Conservation (phyloP, 2,329 filamentous ascomycete genomes). For the Colletotrichum liriopes region DNA sequence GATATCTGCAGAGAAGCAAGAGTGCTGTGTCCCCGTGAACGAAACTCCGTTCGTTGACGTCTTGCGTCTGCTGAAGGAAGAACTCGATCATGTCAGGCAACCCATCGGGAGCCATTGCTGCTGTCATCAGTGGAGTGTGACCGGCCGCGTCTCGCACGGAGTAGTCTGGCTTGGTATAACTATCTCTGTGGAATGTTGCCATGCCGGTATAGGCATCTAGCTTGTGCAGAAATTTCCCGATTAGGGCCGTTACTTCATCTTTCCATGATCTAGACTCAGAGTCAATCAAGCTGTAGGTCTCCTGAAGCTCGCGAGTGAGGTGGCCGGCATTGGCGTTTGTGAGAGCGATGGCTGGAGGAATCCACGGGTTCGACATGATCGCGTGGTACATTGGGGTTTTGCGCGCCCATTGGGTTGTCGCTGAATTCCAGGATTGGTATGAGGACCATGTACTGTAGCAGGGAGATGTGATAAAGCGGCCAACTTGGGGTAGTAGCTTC, state of each 20-base stretch:
- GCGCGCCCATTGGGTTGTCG: background rate
- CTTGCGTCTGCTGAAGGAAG: constrained; percentile 36
- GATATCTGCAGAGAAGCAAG: constrained; percentile 33
- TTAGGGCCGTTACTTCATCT: too few relatives aligned
- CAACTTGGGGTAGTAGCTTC: constrained; percentile 35
- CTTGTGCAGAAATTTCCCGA: background rate
- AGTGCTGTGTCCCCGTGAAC: constrained; percentile 31
- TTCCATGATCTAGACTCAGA: constrained; percentile 8
- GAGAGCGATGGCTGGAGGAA: constrained; percentile 16
- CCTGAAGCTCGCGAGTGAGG: background rate
- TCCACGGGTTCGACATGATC: background rate
- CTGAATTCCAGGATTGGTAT: constrained; percentile 16
- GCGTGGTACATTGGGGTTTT: background rate
- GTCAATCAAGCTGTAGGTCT: background rate
- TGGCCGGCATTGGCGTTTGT: constrained; percentile 8
- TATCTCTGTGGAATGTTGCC: background rate
- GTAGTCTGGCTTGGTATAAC: background rate
- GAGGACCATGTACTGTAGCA: constrained; percentile 44
- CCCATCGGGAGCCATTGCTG: constrained; percentile 30
- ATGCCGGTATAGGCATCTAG: background rate
- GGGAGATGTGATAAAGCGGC: constrained; percentile 29
- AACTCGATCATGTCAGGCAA: constrained; percentile 38
- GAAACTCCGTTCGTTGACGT: constrained; percentile 39
- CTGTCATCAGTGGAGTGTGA: constrained; percentile 43
- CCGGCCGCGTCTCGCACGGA: background rate